phyloP scores from a whole-genome alignment of 257 asterid genomes.

The Solanum virginianum region DNA sequence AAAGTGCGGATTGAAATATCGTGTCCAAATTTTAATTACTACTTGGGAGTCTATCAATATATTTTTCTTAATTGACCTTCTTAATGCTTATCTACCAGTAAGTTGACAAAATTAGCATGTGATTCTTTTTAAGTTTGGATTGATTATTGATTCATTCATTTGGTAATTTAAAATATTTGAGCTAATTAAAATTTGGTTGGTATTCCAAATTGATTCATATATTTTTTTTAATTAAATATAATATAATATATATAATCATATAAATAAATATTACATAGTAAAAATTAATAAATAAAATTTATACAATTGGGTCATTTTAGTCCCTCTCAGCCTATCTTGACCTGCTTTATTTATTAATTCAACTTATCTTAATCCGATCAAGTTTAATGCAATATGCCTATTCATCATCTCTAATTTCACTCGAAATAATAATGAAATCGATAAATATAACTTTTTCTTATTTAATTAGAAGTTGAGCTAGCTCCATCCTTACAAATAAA shows the following conservation, averaged over 20 bases:
- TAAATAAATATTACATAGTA: not conserved
- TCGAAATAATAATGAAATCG: not conserved
- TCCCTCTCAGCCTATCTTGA: no score
- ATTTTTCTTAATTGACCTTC: not conserved
- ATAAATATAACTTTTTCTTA: not conserved
- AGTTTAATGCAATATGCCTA: not conserved
- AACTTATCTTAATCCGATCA: no score
- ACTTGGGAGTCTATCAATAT: constrained; percentile 1
- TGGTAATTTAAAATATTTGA: not conserved
- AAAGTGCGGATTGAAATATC: constrained; percentile 14
- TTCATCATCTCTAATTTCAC: not conserved
- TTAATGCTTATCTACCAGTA: constrained; percentile 9
- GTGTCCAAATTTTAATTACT: constrained; percentile 8
- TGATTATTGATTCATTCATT: not conserved
- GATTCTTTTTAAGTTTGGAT: not conserved
- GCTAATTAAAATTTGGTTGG: not conserved
- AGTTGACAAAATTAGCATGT: not conserved
- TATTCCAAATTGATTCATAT: no score
- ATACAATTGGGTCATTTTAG: no score
- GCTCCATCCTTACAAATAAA: not conserved
- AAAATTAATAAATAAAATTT: not conserved
- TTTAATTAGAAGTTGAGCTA: not conserved
- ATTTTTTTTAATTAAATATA: no score
- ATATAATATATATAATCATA: not conserved
- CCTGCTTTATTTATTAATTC: not conserved